Evolutionary conservation across 495 filamentous ascomycete species (phyloP), one percentile per base, ranked within the genome.

Genomic region (Cenococcum geophilum): DNA sequence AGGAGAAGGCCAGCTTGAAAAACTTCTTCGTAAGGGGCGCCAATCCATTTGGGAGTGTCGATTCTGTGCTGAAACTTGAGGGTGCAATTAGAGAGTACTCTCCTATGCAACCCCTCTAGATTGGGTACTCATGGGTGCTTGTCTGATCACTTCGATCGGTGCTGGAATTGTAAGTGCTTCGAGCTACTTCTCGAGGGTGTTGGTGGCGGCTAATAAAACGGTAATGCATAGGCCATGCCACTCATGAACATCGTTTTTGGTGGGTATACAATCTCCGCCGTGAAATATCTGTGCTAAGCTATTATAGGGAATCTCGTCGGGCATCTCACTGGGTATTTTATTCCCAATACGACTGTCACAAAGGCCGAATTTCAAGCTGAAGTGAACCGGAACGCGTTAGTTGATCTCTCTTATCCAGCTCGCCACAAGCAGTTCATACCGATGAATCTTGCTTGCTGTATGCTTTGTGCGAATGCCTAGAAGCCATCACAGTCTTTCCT

Each of bases 181-280:
- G 18, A 45, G 20, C 35, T 27, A 3, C 27, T 21, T 50, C 43
- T 16, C 18, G 35, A 16, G 9, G 11, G 9, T 22, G 54, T 42
- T 27, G 40, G 21, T 56, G 42, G 27, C 36, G 23, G 35, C 49
- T 48, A 25, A 43, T 51, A 36, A 57, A 18, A 25, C 1, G 4
- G 20, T 52, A 16, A 25, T 25, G 5, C 8, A 32, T 52, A 63
- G 57, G 66, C 65, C 18, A 63, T 70, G 48, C 65, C 67, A 4
- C 53, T 68, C 27, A 68, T 70, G 68, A 60, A 53, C 21, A 47
- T 70, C 32, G 68, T 70, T 11, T 61, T 70, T 52, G 67, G 68
- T 67, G 57, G 10, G 56, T 49, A 0, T 25, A 11, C 36, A 20
- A 0, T 45, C 45, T 5, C 40, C 36, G 10, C 14, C 52, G 5